Percentiles rank a stretch among this genome's conserved stretches.
These are phyloP conservation scores for Plasmodium yoelii DNA, from an alignment of 169 alveolate genomes.

Conservation along the genomic window DNA sequence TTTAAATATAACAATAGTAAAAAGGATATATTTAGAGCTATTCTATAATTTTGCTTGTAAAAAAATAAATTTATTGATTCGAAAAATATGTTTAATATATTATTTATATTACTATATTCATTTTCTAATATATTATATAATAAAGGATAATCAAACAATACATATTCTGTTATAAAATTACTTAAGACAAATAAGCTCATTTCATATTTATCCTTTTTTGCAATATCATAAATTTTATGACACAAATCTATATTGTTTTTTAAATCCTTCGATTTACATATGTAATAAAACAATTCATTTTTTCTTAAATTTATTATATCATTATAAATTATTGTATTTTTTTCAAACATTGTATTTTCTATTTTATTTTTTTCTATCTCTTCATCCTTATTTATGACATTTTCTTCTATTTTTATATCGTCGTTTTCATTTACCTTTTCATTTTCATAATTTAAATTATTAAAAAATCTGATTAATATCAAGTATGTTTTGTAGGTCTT, in stretches of 20 bases:
- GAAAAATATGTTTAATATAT: constrained; percentile 71
- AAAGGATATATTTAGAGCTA: constrained; percentile 56
- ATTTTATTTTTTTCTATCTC: constrained; percentile 1
- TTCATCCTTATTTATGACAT: not conserved
- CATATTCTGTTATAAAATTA: constrained; percentile 58
- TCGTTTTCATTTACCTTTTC: constrained; percentile 7
- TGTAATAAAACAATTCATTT: constrained; percentile 44
- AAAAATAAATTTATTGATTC: constrained; percentile 62
- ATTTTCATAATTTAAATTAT: constrained; percentile 59
- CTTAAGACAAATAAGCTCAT: constrained; percentile 67
- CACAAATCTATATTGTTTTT: constrained; percentile 26
- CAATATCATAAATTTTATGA: constrained; percentile 37
- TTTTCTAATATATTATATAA: constrained; percentile 45
- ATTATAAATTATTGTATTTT: constrained; percentile 34
- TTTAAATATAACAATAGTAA: constrained; percentile 63
- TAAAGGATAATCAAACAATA: constrained; percentile 48
- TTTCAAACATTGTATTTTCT: constrained; percentile 17
- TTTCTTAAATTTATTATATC: constrained; percentile 67
- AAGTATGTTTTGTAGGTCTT: constrained; percentile 70
- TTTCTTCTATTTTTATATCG: constrained; percentile 6
- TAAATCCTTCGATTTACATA: constrained; percentile 9
- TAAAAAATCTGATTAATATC: constrained; percentile 65
- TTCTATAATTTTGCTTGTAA: constrained; percentile 52
- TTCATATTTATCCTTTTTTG: constrained; percentile 70
- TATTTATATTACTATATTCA: constrained; percentile 52